A percentile compares a stretch with the other conserved stretches of the same genome.
Conservation (phyloP, 306 rosid species). For the Vigna hirtella region DNA sequence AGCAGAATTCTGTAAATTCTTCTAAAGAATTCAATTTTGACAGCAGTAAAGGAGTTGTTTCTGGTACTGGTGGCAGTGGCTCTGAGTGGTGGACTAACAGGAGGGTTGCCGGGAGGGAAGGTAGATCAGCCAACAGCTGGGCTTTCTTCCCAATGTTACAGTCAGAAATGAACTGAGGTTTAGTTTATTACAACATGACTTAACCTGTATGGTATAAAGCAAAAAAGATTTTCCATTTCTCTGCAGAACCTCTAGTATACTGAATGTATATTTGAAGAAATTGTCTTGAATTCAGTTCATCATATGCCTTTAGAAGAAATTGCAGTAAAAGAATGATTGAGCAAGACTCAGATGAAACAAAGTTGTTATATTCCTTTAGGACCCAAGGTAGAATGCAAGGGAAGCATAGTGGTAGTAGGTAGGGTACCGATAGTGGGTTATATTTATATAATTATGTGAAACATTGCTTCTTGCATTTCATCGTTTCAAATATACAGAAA, state of each 20-base stretch:
- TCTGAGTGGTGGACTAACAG: constrained; percentile 86
- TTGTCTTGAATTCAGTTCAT: constrained; percentile 45
- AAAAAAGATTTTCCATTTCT: constrained; percentile 38
- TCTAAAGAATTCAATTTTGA: constrained; percentile 90
- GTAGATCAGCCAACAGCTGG: constrained; percentile 71
- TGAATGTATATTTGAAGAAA: constrained; percentile 57
- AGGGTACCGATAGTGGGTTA: constrained; percentile 64
- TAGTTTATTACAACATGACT: constrained; percentile 44
- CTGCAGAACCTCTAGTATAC: constrained; percentile 50
- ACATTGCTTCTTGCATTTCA: constrained; percentile 63
- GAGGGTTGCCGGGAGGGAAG: constrained; percentile 62
- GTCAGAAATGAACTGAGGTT: constrained; percentile 66
- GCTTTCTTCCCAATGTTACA: constrained; percentile 84
- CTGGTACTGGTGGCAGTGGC: constrained; percentile 58
- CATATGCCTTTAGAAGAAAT: constrained; percentile 41
- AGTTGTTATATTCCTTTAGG: constrained; percentile 46
- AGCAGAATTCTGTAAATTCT: constrained; percentile 70
- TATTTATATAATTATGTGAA: constrained; percentile 49
- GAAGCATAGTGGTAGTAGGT: constrained; percentile 59
- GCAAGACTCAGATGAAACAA: constrained; percentile 43
- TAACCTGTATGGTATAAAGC: constrained; percentile 48
- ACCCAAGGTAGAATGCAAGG: constrained; percentile 48
- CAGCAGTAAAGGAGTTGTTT: constrained; percentile 69
- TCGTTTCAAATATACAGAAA: constrained; percentile 62
- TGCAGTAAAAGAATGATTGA: constrained; percentile 46